Evolutionary conservation across 495 filamentous ascomycete genomes (phyloP).

Genomic region (Daldinia loculata): DNA sequence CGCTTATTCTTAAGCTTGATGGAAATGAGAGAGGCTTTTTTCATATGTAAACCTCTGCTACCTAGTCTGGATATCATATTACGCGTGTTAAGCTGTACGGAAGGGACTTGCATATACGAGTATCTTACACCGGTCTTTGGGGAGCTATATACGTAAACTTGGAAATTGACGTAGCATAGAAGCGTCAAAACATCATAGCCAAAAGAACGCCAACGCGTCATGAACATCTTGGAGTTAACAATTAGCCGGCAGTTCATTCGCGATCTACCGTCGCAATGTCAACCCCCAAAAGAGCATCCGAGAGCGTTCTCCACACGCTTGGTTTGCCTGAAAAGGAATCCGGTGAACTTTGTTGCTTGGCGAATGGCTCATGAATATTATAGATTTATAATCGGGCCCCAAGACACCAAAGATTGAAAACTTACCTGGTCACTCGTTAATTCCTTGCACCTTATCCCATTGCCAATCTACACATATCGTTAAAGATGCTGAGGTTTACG

Average conservation of each 20-base stretch:
- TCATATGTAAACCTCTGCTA: too few relatives aligned
- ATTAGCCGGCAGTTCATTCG: conserved; percentile 27
- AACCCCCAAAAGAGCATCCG: conserved; percentile 29
- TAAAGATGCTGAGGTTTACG: conserved; percentile 32
- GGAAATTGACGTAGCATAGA: not conserved
- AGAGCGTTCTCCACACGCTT: conserved; percentile 32
- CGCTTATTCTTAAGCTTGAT: too few relatives aligned
- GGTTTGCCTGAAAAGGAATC: conserved; percentile 32
- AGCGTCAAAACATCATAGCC: conserved; percentile 1
- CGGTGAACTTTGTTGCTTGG: conserved; percentile 26
- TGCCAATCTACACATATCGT: not conserved
- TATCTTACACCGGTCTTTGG: too few relatives aligned
- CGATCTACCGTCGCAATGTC: conserved; percentile 23
- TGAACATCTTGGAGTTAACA: conserved; percentile 6
- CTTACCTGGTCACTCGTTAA: not conserved
- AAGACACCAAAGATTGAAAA: not conserved
- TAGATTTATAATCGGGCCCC: not conserved
- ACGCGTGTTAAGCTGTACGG: too few relatives aligned
- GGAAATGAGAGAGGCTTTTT: too few relatives aligned
- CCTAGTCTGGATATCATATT: too few relatives aligned
- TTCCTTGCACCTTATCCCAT: not conserved
- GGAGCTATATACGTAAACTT: not conserved
- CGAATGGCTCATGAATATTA: conserved; percentile 1
- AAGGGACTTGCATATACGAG: too few relatives aligned
- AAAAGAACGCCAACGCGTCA: conserved; percentile 1